phyloP scores from a whole-genome alignment of 768 basidiomycete species.

The Calocybe gangraenosa region DNA sequence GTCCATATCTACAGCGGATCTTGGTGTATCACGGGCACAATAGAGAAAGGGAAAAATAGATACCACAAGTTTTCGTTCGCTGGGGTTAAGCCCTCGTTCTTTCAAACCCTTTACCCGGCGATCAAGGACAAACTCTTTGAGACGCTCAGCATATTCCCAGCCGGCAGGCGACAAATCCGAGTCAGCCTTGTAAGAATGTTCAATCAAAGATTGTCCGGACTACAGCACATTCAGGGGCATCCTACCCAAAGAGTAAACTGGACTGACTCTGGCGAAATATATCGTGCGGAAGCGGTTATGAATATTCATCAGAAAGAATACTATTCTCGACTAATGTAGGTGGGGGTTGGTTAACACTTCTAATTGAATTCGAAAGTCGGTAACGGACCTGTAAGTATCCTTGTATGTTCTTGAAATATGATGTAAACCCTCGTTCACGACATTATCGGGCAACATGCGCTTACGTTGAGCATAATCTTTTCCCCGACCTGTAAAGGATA shows the following conservation, averaged over 20 bases:
- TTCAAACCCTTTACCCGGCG: slow-evolving; percentile 74
- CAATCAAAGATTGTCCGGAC: slow-evolving; percentile 98
- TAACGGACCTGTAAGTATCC: slow-evolving; percentile 84
- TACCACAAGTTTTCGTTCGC: slow-evolving; percentile 65
- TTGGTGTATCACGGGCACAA: not conserved
- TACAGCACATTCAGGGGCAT: slow-evolving; percentile 25
- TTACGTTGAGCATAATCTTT: slow-evolving; percentile 90
- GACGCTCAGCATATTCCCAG: slow-evolving; percentile 88
- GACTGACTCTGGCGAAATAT: slow-evolving; percentile 88
- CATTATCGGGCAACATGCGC: slow-evolving; percentile 16
- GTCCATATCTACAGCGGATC: slow-evolving; percentile 80
- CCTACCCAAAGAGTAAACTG: not conserved
- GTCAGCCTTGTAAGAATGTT: slow-evolving; percentile 98
- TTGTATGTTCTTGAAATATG: slow-evolving; percentile 54
- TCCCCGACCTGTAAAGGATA: slow-evolving; percentile 70
- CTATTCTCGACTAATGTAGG: slow-evolving; percentile 72
- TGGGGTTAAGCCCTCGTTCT: slow-evolving; percentile 60
- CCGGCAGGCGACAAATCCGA: slow-evolving; percentile 93
- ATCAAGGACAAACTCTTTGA: slow-evolving; percentile 88
- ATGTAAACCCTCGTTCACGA: slow-evolving; percentile 20
- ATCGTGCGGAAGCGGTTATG: slow-evolving; percentile 92
- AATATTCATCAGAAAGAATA: slow-evolving; percentile 99
- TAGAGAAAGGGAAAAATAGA: slow-evolving; percentile 18
- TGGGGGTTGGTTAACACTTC: not conserved
- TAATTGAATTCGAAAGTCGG: slow-evolving; percentile 2